These are phyloP conservation scores for Macroventuria anomochaeta DNA, from an alignment of 2,329 filamentous ascomycete genomes.

Conservation along the genomic window DNA sequence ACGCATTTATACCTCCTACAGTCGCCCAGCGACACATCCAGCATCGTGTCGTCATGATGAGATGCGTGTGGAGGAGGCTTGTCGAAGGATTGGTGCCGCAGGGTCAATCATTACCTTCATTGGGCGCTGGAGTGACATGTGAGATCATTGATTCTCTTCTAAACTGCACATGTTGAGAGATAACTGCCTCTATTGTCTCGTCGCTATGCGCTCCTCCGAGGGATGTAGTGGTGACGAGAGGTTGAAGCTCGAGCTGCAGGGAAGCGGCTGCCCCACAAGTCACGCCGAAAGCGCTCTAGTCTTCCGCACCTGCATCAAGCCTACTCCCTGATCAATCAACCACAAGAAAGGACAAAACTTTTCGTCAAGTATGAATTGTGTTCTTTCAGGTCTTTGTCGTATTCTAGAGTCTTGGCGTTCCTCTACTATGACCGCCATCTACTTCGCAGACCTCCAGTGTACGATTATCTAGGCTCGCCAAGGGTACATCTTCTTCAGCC, in stretches of 20 bases:
- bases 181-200: neutral
- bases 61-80: neutral
- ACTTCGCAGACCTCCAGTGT: too few species aligned
- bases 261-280: neutral
- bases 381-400: too few species aligned
- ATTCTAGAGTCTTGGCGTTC: too few species aligned
- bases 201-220: neutral
- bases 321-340: too few species aligned
- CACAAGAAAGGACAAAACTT: too few species aligned
- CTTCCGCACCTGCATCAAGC: neutral
- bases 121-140: neutral
- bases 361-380: too few species aligned
- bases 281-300: neutral
- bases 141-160: neutral
- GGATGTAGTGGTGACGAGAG: neutral
- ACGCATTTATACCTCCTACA: constrained; percentile 2
- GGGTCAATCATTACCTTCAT: neutral
- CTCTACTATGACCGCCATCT: too few species aligned
- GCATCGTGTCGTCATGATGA: constrained; percentile 20
- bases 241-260: neutral
- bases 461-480: too few species aligned
- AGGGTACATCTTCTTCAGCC: too few species aligned
- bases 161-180: neutral
- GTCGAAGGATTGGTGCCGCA: constrained; percentile 3
- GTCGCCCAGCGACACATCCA: constrained; percentile 1